Base-by-base conservation (phyloP, 2,329 filamentous ascomycete genomes). In the Claviceps purpurea region DNA sequence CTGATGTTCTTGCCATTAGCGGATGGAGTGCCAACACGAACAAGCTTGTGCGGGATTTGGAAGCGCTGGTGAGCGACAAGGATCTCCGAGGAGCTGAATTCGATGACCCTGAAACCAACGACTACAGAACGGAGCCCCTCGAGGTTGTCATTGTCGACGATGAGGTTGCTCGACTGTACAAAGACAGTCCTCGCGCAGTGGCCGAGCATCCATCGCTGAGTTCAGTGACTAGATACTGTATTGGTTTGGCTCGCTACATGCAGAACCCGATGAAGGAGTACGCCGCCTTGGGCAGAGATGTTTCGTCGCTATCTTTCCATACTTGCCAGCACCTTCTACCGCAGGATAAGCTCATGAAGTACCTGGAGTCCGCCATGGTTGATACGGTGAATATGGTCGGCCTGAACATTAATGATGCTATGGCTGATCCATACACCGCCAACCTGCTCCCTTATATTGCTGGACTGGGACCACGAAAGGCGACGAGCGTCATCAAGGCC, bases 381-480 rank as follows among this genome's bases (percentile, higher is more conserved):
- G 93, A 98, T 65, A 95, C 95, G 78, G 93, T 98, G 59, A 98
- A 98, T 65, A 81, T 98, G 44, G 89, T 90, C 46, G 93, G 93
- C 63, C 88, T 98, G 40, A 88, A 97, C 61, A 85, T 98, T 63
- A 95, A 96, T 61, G 90, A 96, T 58, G 89, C 90, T 14, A 83
- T 95, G 52, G 77, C 76, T 43, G 88, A 96, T 65, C 65, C 81
- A 1, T 89, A 93, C 61, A 85, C 87, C 8, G 89, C 89, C 14
- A 93, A 91, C 57, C 77, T 98, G 1, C 75, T 98, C 40, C 90
- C 90, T 4, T 98, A 90, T 60, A 81, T 98, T 22, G 88, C 88
- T 60, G 93, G 93, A 59, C 77, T 98, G 26, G 93, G 93, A 20
- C 90, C 89, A 24, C 83, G 93, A 61, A 98, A 98, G 68, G 89